Evolutionary conservation across 768 basidiomycete genomes (phyloP).

Genomic region (Porpolomopsis calyptriformis): DNA sequence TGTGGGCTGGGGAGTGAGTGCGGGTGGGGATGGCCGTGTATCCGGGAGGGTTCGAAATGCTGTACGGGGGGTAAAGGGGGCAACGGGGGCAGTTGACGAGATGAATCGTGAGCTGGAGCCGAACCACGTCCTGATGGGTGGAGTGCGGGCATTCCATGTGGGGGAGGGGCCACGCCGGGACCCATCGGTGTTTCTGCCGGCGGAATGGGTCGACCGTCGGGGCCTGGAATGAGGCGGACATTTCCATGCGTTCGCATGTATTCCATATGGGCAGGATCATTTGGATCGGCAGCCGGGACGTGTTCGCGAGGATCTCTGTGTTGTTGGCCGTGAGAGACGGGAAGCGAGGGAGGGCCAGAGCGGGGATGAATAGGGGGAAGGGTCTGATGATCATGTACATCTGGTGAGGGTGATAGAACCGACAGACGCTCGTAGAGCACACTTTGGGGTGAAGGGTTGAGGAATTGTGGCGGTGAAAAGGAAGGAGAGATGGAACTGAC

Average conservation of each 20-base stretch:
- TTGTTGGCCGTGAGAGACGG: constrained; percentile 24
- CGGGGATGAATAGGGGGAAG: constrained; percentile 23
- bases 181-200: constrained; percentile 40
- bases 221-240: constrained; percentile 33
- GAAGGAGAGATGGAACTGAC: constrained; percentile 39
- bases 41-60: constrained; percentile 23
- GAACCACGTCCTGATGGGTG: constrained; percentile 37
- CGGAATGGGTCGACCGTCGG: constrained; percentile 41
- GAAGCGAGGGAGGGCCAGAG: constrained; percentile 18
- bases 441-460: constrained; percentile 19
- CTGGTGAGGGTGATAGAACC: constrained; percentile 46
- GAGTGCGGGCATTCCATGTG: constrained; percentile 27
- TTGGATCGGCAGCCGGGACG: constrained; percentile 28
- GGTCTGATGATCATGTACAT: constrained; percentile 30
- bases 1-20: constrained; percentile 11
- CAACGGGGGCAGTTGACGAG: constrained; percentile 40
- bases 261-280: constrained; percentile 38
- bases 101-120: constrained; percentile 29
- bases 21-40: constrained; percentile 24
- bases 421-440: constrained; percentile 73
- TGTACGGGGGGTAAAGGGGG: constrained; percentile 37
- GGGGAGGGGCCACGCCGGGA: constrained; percentile 26
- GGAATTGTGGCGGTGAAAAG: constrained; percentile 12
- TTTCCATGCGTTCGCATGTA: constrained; percentile 40
- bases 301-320: constrained; percentile 31